Evolutionary conservation across 2,329 filamentous ascomycete genomes (phyloP), one percentile per base, ranked within the genome.

Genomic region (Hortaea sp.): DNA sequence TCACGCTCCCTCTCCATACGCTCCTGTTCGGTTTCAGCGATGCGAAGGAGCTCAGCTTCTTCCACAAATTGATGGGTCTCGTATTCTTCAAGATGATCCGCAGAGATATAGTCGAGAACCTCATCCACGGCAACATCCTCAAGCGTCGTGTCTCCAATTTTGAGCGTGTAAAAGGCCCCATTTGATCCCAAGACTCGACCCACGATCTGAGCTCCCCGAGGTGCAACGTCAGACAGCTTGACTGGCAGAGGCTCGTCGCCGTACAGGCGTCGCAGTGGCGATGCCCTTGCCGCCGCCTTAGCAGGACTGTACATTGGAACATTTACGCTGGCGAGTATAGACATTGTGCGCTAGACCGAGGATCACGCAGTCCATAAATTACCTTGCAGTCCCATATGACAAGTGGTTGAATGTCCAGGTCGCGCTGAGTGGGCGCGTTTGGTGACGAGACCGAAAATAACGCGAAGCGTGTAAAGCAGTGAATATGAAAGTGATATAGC

Each of bases 21-120:
- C 38, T 53, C 51, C 42, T 20, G 27, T 20, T 58, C 58, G n/a
- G 48, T 50, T 32, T 57, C 54, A 2, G 49, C 53, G 32, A 56
- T 50, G 9, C 46, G 47, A 29, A 50, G 37, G 2, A 54, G 44
- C 30, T 58, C 57, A 2, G 46, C 44, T 42, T 62, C 59, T 29
- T 58, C 51, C 6, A 51, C 52, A 48, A 66, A 66, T 20, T 53
- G 48, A 32, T 47, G 42, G 45, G 62, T 58, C 43, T 66, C 63
- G 41, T 54, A 66, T 2, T 52, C 53, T 45, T 66, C 63, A 20
- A 65, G 48, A 31, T 63, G 57, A 29, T 55, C 50, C n/a, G 60
- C 49, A 5, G 61, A 64, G 10, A 65, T 57, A 46, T 63, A 65
- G 13, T 64, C 56, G 6, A 61, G 48, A 13, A 65, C 53, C 41